These are phyloP conservation scores for Xylariaceae sp. DNA, from an alignment of 2,329 filamentous ascomycete species.

Conservation along the genomic window DNA sequence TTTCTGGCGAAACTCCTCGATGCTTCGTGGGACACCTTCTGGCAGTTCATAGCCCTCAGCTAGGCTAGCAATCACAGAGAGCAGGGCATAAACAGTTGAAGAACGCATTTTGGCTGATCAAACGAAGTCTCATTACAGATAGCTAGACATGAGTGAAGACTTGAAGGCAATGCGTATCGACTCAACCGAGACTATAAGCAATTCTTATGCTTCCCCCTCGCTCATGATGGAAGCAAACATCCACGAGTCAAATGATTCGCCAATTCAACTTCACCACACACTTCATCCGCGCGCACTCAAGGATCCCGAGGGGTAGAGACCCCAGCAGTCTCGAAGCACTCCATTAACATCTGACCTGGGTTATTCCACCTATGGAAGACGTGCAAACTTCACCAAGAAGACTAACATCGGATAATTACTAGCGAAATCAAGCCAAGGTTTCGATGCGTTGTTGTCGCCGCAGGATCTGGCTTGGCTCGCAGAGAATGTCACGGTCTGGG, in stretches of 20 bases:
- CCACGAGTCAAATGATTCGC: neutral
- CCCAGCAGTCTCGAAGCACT: neutral
- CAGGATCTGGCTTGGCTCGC: neutral
- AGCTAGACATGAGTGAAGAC: neutral
- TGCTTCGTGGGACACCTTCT: conserved; percentile 32
- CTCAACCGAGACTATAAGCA: neutral
- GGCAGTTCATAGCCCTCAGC: conserved; percentile 28
- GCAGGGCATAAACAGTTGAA: conserved; percentile 20
- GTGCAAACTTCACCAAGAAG: too few relatives aligned
- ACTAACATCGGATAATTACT: too few relatives aligned
- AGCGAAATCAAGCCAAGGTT: conserved; percentile 1
- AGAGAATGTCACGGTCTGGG: neutral
- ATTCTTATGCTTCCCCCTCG: conserved; percentile 2
- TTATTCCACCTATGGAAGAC: conserved; percentile 11
- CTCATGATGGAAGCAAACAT: neutral
- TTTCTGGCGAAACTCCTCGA: conserved; percentile 36
- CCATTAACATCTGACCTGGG: neutral
- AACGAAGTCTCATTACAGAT: neutral
- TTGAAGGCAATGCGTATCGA: neutral
- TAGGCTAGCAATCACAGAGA: conserved; percentile 25
- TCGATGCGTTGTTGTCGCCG: neutral
- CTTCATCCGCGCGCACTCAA: neutral
- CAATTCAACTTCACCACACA: neutral
- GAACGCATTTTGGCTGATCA: conserved; percentile 23
- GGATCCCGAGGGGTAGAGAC: neutral